phyloP scores from a whole-genome alignment of 495 filamentous ascomycete species.

The Neurospora sp. region DNA sequence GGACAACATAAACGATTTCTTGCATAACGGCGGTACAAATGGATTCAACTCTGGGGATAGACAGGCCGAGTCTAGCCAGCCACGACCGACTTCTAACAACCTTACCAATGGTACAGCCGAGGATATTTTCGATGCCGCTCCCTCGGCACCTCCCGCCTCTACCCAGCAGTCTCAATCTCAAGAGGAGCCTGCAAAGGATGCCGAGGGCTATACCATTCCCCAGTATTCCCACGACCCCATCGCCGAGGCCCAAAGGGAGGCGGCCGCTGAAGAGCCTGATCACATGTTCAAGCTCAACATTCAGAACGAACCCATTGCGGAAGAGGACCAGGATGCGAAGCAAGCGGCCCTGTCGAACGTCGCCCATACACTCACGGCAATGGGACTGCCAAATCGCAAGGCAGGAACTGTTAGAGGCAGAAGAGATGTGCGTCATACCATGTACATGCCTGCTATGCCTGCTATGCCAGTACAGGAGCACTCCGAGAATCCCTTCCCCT shows the following conservation, averaged over 20 bases:
- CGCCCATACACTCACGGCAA: slow-evolving; percentile 62
- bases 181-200: slow-evolving; percentile 36
- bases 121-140: slow-evolving; percentile 35
- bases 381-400: slow-evolving; percentile 53
- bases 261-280: slow-evolving; percentile 50
- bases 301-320: slow-evolving; percentile 80
- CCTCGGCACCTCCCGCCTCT: slow-evolving; percentile 37
- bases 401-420: slow-evolving; percentile 74
- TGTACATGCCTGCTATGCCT: slow-evolving; percentile 64
- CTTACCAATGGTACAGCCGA: slow-evolving; percentile 28
- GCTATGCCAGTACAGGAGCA: slow-evolving; percentile 28
- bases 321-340: slow-evolving; percentile 83
- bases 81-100: slow-evolving; percentile 16
- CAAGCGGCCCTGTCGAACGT: slow-evolving; percentile 77
- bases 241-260: slow-evolving; percentile 71
- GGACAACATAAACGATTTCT: slow-evolving; percentile 1
- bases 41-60: slow-evolving; percentile 20
- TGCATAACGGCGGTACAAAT: slow-evolving; percentile 36
- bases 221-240: slow-evolving; percentile 66
- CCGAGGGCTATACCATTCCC: slow-evolving; percentile 62
- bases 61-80: slow-evolving; percentile 15
- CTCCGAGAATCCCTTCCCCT: slow-evolving; percentile 32
- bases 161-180: slow-evolving; percentile 19
- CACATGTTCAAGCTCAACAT: slow-evolving; percentile 87
- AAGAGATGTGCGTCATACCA: slow-evolving; percentile 81